phyloP scores from a whole-genome alignment of 768 basidiomycete species.

The Tricholomella constricta region DNA sequence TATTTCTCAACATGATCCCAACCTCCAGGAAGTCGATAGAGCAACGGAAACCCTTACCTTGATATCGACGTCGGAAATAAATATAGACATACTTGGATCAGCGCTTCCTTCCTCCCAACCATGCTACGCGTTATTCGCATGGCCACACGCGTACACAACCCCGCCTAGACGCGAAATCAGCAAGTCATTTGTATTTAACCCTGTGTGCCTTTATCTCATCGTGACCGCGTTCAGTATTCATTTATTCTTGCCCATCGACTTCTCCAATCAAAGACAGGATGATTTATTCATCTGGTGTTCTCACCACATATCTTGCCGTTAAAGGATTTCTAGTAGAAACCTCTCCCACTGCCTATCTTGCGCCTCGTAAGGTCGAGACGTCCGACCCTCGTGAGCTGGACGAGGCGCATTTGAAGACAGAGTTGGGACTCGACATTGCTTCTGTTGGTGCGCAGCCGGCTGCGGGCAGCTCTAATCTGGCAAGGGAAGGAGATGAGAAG shows the following conservation, averaged over 20 bases:
- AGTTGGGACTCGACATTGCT: conserved; percentile 42
- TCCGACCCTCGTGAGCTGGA: conserved; percentile 76
- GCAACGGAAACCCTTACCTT: conserved; percentile 61
- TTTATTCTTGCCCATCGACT: conserved; percentile 85
- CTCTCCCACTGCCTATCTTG: conserved; percentile 41
- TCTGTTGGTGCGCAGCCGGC: background rate
- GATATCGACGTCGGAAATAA: conserved; percentile 38
- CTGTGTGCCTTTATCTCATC: background rate
- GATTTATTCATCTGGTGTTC: conserved; percentile 79
- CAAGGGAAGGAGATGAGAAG: conserved; percentile 29
- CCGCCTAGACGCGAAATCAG: conserved; percentile 60
- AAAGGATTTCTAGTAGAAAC: conserved; percentile 50
- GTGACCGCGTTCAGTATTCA: conserved; percentile 58
- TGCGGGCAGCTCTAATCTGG: background rate
- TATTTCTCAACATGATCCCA: background rate
- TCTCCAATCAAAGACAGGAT: conserved; percentile 87
- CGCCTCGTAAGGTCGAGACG: conserved; percentile 76
- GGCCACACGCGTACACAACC: conserved; percentile 46
- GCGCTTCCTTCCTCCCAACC: conserved; percentile 61
- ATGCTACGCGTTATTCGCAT: conserved; percentile 69
- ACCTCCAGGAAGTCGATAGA: conserved; percentile 66
- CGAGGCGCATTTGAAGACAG: conserved; percentile 58
- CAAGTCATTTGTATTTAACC: conserved; percentile 30
- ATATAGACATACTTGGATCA: conserved; percentile 45
- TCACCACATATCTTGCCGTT: conserved; percentile 56